Evolutionary conservation across 108 stramenopile species (phyloP), one percentile per base, ranked within the genome.

Genomic region (Mayamaea pseudoterrestris): DNA sequence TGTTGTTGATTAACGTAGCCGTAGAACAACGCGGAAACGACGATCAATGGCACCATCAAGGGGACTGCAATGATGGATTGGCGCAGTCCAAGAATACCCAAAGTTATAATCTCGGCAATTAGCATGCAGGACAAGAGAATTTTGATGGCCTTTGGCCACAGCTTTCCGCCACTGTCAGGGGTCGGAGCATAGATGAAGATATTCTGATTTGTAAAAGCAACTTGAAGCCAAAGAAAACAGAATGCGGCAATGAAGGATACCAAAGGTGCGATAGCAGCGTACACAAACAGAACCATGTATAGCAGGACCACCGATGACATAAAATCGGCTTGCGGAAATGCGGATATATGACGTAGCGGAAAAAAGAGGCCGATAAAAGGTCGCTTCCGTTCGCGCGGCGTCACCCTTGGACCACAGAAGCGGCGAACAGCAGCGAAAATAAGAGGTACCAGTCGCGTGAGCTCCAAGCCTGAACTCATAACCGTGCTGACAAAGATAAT

Each of bases 81-180:
- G 42, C 64, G 67, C 32, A 68, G 46, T 1, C 46, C 35, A 7
- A 73, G 42, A 26, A 64, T 46, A 27, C 62, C 71, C 23, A 64
- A 30, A 17, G 68, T 54, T 35, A 60, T 61, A 20, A 73, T 47
- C 36, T 73, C 59, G 2, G 65, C 59, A 23, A 74, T 44, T 13
- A 69, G 29, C 57, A 74, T 74, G 27, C 68, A 69, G n/a, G 42
- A 40, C 24, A 66, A 21, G 6, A 55, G 37, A 22, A 69, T 36
- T 17, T 47, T 18, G 27, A 61, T 61, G 29, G 66, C 65, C 27
- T 40, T 47, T 3, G 55, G 26, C 73, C 62, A 74, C 4, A 84
- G 39, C 31, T 73, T 63, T 3, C 83, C 83, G 36, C 83, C 83
- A 47, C 53, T 56, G 50, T 84, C 83, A 20, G 76, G 71, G 20